Evolutionary conservation across 2,329 filamentous ascomycete species (phyloP), one percentile per base, ranked within the genome.

Genomic region (Aspergillus sp.): DNA sequence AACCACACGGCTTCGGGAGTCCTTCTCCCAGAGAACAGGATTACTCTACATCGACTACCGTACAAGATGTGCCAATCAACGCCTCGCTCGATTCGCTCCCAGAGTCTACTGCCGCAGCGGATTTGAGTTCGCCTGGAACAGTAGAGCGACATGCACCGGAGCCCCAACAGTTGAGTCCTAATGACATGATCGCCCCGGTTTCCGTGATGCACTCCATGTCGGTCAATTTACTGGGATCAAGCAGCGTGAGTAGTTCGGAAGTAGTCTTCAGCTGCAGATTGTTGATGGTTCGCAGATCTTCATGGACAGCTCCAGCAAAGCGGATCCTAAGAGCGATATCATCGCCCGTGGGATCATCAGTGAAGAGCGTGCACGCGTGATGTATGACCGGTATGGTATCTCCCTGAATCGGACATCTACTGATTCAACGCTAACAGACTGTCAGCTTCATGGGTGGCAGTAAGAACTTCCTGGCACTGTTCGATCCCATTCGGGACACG

Each of bases 191-290:
- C 41, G 73, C 73, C 5, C 73, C 73, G 1, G 69, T 67, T 2
- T 75, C 73, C 9, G 72, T 68, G 2, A 69, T 74, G 58, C 73
- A 75, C 59, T 74, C 73, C 1, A 74, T 75, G 73, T 75, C 73
- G 9, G 71, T 75, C 21, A 75, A 74, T 43, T 59, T 75, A 13
- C 54, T 71, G 1, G 73, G 66, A 9, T 68, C 68, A 8, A 70
- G 71, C 45, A 65, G 70, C 58, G 70, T 73, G 30, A 65, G 70
- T 15, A 9, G 5, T 13, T 13, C 7, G 36, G 25, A 57, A 19
- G 4, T 3, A 2, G 3, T 28, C 4, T 23, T 28, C 30, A 6
- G 5, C 32, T 15, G 12, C 4, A 36, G 1, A 5, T 36, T 13
- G 12, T 13, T 36, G 53, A 8, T 3, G 6, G 6, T 30, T 2